Evolutionary conservation across 306 rosid species (phyloP), one percentile per base, ranked within the genome.

Genomic region (Dalbergia cultrata): DNA sequence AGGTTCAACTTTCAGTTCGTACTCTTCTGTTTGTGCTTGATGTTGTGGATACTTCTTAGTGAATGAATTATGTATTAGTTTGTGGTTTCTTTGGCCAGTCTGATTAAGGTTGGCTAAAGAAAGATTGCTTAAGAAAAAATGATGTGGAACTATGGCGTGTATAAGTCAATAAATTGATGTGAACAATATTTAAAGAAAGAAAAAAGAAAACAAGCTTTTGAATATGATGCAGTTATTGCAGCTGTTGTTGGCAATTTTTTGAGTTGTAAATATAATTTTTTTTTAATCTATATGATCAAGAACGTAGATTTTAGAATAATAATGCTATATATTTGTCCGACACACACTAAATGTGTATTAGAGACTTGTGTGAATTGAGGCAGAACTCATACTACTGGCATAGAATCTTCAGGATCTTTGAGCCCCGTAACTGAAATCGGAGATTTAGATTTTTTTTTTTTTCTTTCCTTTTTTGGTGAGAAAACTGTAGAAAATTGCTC

Each of bases 341-440:
- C 56, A 44, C 58, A 19, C 7, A 21, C 13, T 19, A 39, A 39
- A 68, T 41, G 26, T 41, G 57, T 41, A n/a, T 14, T 13, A 17
- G 56, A 73, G 56, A 73, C 57, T 13, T 52, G 47, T 17, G 12
- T 70, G 45, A 52, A 47, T 71, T 41, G 67, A 39, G 69, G 21
- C 57, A 41, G 43, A 21, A 43, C 39, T 72, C 21, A 56, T 26
- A 26, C 31, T 26, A 26, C 31, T 2, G 31, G 31, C 31, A 26
- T 26, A 26, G 31, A 26, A 26, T 26, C 31, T 26, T 26, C 31
- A 26, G 31, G 31, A 26, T 26, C 31, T 26, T 26, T 26, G 31
- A 26, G 31, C 31, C 31, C 31, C 3, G 31, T 1, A 26, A 26
- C 31, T 26, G 31, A 26, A 26, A 26, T 26, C 31, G 31, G 31